These are phyloP conservation scores for Tilletiopsis washingtonensis DNA, from an alignment of 1,284 basidiomycete species.

Conservation along the genomic window DNA sequence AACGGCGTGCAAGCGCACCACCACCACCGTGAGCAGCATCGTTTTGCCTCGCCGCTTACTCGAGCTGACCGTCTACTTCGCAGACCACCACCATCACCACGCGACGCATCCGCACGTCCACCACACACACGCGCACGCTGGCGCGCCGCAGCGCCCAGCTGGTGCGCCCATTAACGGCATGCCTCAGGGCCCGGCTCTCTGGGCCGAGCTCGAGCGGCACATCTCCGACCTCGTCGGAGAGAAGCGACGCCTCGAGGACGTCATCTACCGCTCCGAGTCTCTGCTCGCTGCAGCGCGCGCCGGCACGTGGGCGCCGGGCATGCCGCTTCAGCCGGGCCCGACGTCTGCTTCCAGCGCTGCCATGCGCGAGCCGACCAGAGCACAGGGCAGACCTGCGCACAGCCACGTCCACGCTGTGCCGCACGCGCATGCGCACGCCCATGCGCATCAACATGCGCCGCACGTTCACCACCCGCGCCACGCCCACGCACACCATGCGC, in stretches of 20 bases:
- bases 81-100: conserved; percentile 26
- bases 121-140: conserved; percentile 21
- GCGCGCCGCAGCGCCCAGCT: conserved; percentile 6
- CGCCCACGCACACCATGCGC: neutral
- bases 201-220: conserved; percentile 31
- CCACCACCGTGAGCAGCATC: conserved; percentile 15
- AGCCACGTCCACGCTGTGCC: neutral
- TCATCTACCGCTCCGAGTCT: conserved; percentile 31
- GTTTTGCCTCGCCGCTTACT: conserved; percentile 1
- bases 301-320: neutral
- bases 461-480: no score
- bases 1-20: conserved; percentile 5
- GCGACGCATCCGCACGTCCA: conserved; percentile 15
- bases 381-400: neutral
- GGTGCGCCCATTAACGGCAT: neutral
- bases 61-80: no score
- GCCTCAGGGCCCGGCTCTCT: neutral
- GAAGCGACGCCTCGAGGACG: conserved; percentile 27
- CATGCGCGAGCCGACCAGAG: neutral
- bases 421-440: neutral
- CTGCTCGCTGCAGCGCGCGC: conserved; percentile 8
- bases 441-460: conserved; percentile 1
- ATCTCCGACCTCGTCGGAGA: conserved; percentile 35
- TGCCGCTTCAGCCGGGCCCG: neutral
- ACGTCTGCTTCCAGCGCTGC: neutral